Percentiles rank a stretch among this genome's conserved stretches.
phyloP scores from a whole-genome alignment of 108 stramenopile species.

The Hondaea fermentalgiana region DNA sequence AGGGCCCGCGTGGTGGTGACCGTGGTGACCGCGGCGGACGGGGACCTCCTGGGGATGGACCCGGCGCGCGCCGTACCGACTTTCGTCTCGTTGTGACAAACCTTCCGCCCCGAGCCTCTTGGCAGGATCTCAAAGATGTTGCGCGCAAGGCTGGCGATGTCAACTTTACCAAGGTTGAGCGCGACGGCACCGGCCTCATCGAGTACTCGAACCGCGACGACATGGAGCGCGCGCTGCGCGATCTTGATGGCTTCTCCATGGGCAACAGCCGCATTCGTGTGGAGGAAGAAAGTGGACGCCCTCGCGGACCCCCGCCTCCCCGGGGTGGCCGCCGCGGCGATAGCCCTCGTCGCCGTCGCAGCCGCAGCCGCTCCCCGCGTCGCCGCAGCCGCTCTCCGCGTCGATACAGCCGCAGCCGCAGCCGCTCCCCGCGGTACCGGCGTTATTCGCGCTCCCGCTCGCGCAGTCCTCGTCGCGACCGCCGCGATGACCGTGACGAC shows the following conservation, averaged over 20 bases:
- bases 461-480: not conserved
- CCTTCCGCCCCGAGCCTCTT: conserved; percentile 15
- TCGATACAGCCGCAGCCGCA: not conserved
- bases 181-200: conserved; percentile 24
- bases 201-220: conserved; percentile 30
- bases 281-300: not conserved
- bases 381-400: not conserved
- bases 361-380: not conserved
- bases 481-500: not conserved
- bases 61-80: conserved; percentile 18
- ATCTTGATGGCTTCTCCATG: not conserved
- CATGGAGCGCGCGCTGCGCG: conserved; percentile 14
- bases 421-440: not conserved
- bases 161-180: conserved; percentile 21
- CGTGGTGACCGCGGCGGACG: not conserved
- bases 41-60: not conserved
- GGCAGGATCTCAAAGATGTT: conserved; percentile 33
- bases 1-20: not conserved
- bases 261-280: not conserved
- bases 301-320: not conserved
- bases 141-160: conserved; percentile 30
- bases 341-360: not conserved
- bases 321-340: not conserved
- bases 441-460: not conserved
- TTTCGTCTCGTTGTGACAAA: conserved; percentile 18